Percentiles rank a stretch among this genome's conserved stretches.
These are phyloP conservation scores for Ascosphaera apis DNA, from an alignment of 2,329 filamentous ascomycete species.

Conservation along the genomic window DNA sequence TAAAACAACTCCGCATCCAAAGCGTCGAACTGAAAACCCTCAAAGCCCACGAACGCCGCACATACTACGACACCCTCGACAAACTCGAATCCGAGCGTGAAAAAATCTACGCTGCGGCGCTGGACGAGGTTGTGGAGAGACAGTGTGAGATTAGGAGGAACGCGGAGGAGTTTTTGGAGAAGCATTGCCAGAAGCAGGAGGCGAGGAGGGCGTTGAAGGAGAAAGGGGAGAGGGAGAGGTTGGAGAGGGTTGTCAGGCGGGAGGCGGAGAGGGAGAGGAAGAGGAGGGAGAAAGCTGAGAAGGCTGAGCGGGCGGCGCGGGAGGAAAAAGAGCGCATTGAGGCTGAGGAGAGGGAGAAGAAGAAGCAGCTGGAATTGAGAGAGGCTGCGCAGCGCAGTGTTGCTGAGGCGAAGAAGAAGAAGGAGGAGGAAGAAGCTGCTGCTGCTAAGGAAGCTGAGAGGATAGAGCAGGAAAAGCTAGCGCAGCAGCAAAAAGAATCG, in stretches of 20 bases:
- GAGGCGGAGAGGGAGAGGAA: constrained; percentile 17
- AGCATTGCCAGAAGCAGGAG: constrained; percentile 20
- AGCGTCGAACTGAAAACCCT: constrained; percentile 21
- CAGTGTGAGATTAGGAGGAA: constrained; percentile 40
- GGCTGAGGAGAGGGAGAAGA: constrained; percentile 9
- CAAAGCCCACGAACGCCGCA: constrained; percentile 19
- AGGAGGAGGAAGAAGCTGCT: constrained; percentile 24
- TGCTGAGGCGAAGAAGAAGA: constrained; percentile 18
- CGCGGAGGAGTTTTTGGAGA: constrained; percentile 30
- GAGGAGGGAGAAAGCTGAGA: constrained; percentile 15
- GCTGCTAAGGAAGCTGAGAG: constrained; percentile 21
- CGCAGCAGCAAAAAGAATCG: constrained; percentile 9
- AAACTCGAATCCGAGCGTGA: constrained; percentile 38
- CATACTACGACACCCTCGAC: constrained; percentile 37
- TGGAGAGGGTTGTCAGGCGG: constrained; percentile 14
- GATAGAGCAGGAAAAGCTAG: constrained; percentile 10
- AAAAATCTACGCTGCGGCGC: constrained; percentile 38
- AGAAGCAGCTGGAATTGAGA: no score
- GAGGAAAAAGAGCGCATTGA: constrained; percentile 18
- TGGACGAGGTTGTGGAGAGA: constrained; percentile 40
- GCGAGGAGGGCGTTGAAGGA: constrained; percentile 15
- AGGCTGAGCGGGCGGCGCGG: constrained; percentile 20
- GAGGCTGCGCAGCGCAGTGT: constrained; percentile 8
- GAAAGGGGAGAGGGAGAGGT: constrained; percentile 15
- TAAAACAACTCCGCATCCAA: constrained; percentile 20